Conservation (phyloP, 441 rosid species). For the Erodium moschatum region DNA sequence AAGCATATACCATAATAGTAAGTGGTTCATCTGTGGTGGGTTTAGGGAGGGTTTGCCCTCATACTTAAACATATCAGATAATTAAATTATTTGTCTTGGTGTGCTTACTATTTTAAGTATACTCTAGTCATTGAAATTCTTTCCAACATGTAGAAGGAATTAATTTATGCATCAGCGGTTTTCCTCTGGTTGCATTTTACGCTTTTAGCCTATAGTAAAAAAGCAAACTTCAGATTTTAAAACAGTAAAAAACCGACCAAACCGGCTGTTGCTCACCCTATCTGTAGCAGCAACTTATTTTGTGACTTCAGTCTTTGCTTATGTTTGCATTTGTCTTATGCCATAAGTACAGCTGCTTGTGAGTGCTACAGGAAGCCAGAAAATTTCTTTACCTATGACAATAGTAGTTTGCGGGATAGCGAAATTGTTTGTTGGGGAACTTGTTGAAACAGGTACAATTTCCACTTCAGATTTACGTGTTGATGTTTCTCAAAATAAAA, state of each 20-base stretch:
- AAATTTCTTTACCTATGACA: constrained; percentile 62
- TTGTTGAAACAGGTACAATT: constrained; percentile 66
- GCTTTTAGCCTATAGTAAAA: neutral
- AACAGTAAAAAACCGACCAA: too few relatives aligned
- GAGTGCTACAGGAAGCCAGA: constrained; percentile 74
- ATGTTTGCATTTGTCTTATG: constrained; percentile 11
- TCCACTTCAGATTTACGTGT: neutral
- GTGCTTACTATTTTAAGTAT: neutral
- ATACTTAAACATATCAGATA: neutral
- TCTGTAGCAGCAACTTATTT: too few relatives aligned
- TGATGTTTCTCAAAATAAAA: neutral
- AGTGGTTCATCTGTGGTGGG: neutral
- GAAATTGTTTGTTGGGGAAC: constrained; percentile 98
- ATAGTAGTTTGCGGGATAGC: constrained; percentile 83
- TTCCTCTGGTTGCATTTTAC: neutral
- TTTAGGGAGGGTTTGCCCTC: neutral
- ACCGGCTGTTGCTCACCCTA: too few relatives aligned
- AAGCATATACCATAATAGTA: neutral
- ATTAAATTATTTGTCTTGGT: neutral
- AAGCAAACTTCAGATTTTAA: too few relatives aligned
- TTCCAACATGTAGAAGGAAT: neutral
- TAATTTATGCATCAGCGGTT: neutral
- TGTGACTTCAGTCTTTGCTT: too few relatives aligned
- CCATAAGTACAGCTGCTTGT: constrained; percentile 51
- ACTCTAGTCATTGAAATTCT: neutral